Evolutionary conservation across 2,329 filamentous ascomycete species (phyloP).

Genomic region (Claviceps maximensis): DNA sequence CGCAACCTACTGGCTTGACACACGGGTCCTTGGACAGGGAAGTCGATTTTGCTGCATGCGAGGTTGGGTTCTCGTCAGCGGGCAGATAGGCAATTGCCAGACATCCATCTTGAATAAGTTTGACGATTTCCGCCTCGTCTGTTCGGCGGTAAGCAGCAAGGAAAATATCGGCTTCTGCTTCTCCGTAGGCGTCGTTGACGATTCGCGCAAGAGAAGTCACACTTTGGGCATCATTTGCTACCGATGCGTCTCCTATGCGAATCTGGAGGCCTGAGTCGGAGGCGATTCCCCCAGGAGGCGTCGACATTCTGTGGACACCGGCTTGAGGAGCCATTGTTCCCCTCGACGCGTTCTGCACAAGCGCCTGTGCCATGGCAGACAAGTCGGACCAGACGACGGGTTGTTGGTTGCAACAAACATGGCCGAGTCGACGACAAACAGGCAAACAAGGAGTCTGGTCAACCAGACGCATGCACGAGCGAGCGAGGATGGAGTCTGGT

Average conservation of each 20-base stretch:
- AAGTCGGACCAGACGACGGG: background rate
- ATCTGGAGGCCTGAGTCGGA: constrained; percentile 6
- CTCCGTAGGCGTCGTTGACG: constrained; percentile 15
- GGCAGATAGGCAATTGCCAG: constrained; percentile 14
- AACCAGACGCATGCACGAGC: too few species aligned
- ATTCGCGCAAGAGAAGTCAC: constrained; percentile 10
- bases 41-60: background rate
- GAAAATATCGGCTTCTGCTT: constrained; percentile 16
- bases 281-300: background rate
- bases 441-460: too few species aligned
- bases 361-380: background rate
- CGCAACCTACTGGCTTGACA: constrained; percentile 13
- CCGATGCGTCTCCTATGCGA: constrained; percentile 8
- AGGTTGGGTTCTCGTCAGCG: background rate
- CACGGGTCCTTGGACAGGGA: background rate
- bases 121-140: constrained; percentile 9
- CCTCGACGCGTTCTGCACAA: background rate
- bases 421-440: too few species aligned
- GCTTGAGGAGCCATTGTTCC: background rate
- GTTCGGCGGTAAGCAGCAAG: constrained; percentile 15
- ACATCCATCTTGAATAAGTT: constrained; percentile 10
- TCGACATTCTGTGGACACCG: background rate
- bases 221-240: constrained; percentile 10
- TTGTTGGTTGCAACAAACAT: background rate
- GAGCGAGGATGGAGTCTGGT: background rate